Evolutionary conservation across 805 yeast genomes (phyloP), one percentile per base, ranked within the genome.

Genomic region (Torulaspora delbrueckii): DNA sequence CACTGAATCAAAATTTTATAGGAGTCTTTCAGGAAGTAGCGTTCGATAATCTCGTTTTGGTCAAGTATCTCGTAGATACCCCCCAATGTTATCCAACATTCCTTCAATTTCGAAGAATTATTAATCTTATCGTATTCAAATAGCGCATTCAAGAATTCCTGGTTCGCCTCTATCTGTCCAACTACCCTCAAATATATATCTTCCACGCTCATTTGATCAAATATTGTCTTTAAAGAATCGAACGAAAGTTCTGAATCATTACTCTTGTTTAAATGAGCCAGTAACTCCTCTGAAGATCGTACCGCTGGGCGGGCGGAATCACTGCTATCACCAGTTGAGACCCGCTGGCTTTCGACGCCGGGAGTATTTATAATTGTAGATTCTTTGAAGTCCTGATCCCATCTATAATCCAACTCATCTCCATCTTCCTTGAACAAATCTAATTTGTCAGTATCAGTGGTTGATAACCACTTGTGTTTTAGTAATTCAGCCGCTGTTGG

Each of bases 401-500:
- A 60, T 24, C 51, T 51, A 25, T 48, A 47, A 38, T 51, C 53
- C 14, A 48, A 43, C n/a, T 58, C 57, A 8, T 51, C 56, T 16
- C 42, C 52, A 13, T 39, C 32, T 45, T 64, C 68, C 45, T 51
- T 55, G 37, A 58, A 64, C 27, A 43, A 48, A 8, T 52, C 56
- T 25, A 64, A 45, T 35, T 55, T 55, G 14, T 54, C 40, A 4
- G 40, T 33, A 6, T 53, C 52, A n/a, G 37, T 31, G 6, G 44
- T 44, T 5, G 45, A 22, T 30, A 60, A 26, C 68, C 68, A 91
- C 42, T 73, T 74, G 59, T 86, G 95, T 47, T 72, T 77, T 42
- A 87, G 63, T 19, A 91, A 70, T 19, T 68, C 73, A 22, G 68
- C 67, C 0, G 95, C 87, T 12, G 75, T 72, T 0, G 91, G 85